Evolutionary conservation across 805 yeast genomes (phyloP).

Genomic region (Kodamaea neixiangensis): DNA sequence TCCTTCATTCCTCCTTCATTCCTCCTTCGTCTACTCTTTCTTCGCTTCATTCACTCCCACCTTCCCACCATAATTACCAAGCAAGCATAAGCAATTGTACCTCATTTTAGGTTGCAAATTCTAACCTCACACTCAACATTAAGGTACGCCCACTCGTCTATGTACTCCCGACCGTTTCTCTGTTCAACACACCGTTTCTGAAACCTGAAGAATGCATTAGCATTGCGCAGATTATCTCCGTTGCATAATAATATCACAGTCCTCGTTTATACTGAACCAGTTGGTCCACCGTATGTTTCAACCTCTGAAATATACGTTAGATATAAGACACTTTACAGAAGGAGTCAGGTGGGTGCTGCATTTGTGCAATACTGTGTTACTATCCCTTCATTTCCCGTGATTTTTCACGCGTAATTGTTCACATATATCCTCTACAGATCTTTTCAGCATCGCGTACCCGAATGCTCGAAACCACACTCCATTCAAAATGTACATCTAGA

Average conservation of each 20-base stretch:
- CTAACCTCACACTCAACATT: neutral
- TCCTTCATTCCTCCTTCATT: no score
- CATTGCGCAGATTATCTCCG: neutral
- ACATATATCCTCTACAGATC: no score
- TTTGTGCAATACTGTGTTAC: neutral
- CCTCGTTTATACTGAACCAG: neutral
- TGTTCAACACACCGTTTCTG: neutral
- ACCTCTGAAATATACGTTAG: neutral
- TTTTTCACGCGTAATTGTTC: no score
- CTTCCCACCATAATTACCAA: neutral
- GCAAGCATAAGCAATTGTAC: no score
- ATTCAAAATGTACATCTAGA: no score
- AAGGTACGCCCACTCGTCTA: neutral
- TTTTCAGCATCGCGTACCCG: no score
- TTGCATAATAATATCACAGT: neutral
- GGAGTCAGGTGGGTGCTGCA: neutral
- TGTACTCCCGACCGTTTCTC: no score
- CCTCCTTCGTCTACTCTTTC: no score
- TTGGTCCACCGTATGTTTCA: neutral
- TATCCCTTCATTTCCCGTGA: no score
- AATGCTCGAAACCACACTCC: no score
- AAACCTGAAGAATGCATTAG: neutral
- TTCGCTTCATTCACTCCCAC: no score
- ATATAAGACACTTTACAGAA: neutral
- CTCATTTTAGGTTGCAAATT: neutral